Base-by-base conservation (phyloP, 306 rosid genomes). In the Potentilla sterilis region DNA sequence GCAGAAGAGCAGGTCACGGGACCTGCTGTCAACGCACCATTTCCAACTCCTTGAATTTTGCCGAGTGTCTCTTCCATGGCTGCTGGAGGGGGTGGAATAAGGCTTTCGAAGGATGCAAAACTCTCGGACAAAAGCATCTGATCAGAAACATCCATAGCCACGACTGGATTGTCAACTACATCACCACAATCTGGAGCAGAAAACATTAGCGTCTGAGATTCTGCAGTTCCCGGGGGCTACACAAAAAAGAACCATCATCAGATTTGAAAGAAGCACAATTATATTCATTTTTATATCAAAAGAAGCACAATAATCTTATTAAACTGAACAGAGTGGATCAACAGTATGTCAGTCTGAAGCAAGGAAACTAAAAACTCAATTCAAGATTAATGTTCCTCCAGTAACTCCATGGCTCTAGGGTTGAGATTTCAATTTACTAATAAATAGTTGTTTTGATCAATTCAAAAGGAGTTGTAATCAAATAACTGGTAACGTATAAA, bases 221-320 rank as follows among this genome's bases (percentile, higher is more conserved):
- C 98, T 1, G 96, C 88, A 81, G 97, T 87, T 92, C 98, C 98
- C 81, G 98, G 98, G 87, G 98, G 98, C 98, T 94, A 84, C 78
- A 49, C 78, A 83, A 87, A 70, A 89, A 85, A 81, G 80, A 43
- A 78, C 69, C 51, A 75, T 57, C 65, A 75, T 82, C 75, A 87
- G 79, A 80, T 47, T 61, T 59, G 59, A 52, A 12, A 52, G 5
- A 74, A 21, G 62, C 28, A 58, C 37, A 24, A 22, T 24, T 8
- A 7, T 6, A 5, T 55, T 19, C 9, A 7, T 54, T 2, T 21
- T 55, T 22, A 21, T 1, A 4, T 58, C 35, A 14, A 62, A 62
- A 62, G 65, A 24, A 51, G 46, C 9, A 18, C 58, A 57, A 57
- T 59, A 67, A 77, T 41, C 22, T 32, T 54, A 73, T 55, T 28